A percentile compares a stretch with the other conserved stretches of the same genome.
Evolutionary conservation across 2,329 filamentous ascomycete species (phyloP).

Genomic region (Xylariaceae sp.): DNA sequence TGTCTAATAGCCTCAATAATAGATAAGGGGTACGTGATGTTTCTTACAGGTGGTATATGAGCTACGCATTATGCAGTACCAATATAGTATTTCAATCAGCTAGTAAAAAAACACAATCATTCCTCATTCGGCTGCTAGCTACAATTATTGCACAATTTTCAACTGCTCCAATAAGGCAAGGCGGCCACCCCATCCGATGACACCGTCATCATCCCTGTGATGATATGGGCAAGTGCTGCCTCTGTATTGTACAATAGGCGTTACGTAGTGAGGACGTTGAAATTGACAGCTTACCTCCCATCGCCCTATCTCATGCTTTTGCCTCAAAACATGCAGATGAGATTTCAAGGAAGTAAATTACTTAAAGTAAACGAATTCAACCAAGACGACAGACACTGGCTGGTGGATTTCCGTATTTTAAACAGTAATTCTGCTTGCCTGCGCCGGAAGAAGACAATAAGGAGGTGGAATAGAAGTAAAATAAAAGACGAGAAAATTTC

Average conservation of each 20-base stretch:
- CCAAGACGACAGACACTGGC: too few relatives aligned
- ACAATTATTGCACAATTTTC: slow-evolving; percentile 22
- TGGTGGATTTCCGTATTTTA: too few relatives aligned
- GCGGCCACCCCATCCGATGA: slow-evolving; percentile 12
- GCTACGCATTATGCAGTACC: background rate
- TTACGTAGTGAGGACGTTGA: background rate
- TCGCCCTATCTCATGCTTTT: background rate
- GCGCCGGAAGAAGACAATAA: background rate
- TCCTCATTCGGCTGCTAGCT: slow-evolving; percentile 25
- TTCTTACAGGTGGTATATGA: too few relatives aligned
- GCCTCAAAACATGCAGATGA: background rate
- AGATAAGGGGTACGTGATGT: too few relatives aligned
- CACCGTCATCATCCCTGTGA: slow-evolving; percentile 19
- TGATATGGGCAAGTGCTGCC: slow-evolving; percentile 9
- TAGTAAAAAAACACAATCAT: slow-evolving; percentile 23
- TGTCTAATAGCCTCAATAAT: too few relatives aligned
- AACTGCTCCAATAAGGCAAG: slow-evolving; percentile 6
- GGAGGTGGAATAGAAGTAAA: background rate
- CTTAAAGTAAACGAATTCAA: too few relatives aligned
- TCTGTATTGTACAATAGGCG: slow-evolving; percentile 21
- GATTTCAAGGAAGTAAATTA: background rate
- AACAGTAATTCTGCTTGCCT: too few relatives aligned
- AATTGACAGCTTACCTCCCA: slow-evolving; percentile 5
- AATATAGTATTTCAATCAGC: background rate
- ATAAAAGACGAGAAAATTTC: slow-evolving; percentile 5